Percentiles rank a stretch among this genome's conserved stretches.
Conservation (phyloP, 208 protist species). For the Trypanosoma scelopori region DNA sequence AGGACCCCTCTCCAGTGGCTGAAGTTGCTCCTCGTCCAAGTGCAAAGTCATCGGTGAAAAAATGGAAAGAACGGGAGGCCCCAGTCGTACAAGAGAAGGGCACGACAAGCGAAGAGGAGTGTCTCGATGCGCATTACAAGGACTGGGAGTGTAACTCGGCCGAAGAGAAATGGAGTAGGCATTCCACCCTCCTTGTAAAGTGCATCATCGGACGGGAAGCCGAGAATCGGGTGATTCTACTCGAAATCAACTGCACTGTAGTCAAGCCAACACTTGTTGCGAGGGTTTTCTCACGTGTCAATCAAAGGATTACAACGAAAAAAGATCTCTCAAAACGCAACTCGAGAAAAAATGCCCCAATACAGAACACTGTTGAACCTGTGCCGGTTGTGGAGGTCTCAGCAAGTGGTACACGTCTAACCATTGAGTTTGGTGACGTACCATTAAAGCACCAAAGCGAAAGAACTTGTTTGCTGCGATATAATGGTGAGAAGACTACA, state of each 20-base stretch:
- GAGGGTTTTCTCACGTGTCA: slow-evolving; percentile 12
- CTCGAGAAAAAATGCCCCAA: slow-evolving; percentile 19
- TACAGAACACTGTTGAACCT: slow-evolving; percentile 8
- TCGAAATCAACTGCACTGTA: slow-evolving; percentile 45
- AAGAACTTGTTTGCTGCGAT: slow-evolving; percentile 42
- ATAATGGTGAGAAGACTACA: slow-evolving; percentile 31
- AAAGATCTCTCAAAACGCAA: slow-evolving; percentile 21
- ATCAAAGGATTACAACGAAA: slow-evolving; percentile 5
- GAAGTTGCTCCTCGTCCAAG: slow-evolving; percentile 18
- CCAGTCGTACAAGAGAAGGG: not conserved
- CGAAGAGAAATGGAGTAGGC: slow-evolving; percentile 35
- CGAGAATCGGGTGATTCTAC: slow-evolving; percentile 13
- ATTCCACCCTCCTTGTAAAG: slow-evolving; percentile 33
- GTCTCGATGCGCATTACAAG: slow-evolving; percentile 24
- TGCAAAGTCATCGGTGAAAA: slow-evolving; percentile 14
- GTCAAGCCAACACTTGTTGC: slow-evolving; percentile 28
- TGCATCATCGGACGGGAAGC: slow-evolving; percentile 13
- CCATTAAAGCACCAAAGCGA: slow-evolving; percentile 47
- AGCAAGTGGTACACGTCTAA: slow-evolving; percentile 7
- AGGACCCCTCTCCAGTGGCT: not conserved
- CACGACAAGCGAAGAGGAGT: not conserved
- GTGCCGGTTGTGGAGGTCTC: slow-evolving; percentile 27
- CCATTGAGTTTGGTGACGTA: slow-evolving; percentile 64
- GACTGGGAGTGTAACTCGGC: slow-evolving; percentile 29
- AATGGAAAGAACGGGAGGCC: slow-evolving; percentile 22